phyloP scores from a whole-genome alignment of 176 grass and related monocot genomes.

The Eragrostis nindensis region DNA sequence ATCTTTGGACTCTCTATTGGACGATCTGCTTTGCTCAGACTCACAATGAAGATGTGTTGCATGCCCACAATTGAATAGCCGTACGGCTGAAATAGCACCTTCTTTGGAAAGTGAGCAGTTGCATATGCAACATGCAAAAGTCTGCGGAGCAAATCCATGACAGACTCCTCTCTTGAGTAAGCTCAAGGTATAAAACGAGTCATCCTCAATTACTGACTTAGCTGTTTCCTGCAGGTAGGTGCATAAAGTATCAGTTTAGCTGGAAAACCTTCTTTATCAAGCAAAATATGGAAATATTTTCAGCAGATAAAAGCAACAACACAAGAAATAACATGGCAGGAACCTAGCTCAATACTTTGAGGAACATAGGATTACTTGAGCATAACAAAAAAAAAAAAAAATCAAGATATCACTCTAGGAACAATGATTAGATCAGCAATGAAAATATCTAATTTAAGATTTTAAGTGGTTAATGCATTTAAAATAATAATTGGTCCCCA shows the following conservation, averaged over 20 bases:
- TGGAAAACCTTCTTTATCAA: background rate
- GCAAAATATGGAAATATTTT: slow-evolving; percentile 32
- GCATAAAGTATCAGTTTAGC: slow-evolving; percentile 31
- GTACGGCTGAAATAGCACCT: slow-evolving; percentile 61
- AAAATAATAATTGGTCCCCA: slow-evolving; percentile 16
- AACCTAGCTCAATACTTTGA: slow-evolving; percentile 1
- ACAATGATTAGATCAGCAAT: slow-evolving; percentile 25
- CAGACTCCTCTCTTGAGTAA: slow-evolving; percentile 89
- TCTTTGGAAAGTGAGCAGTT: slow-evolving; percentile 84
- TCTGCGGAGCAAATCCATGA: slow-evolving; percentile 86
- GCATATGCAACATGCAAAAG: slow-evolving; percentile 89
- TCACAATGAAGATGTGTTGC: slow-evolving; percentile 96
- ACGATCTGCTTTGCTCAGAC: slow-evolving; percentile 69
- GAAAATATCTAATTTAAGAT: background rate
- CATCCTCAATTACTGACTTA: slow-evolving; percentile 97
- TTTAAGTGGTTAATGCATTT: slow-evolving; percentile 1
- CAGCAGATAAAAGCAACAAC: slow-evolving; percentile 14
- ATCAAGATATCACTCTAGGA: slow-evolving; percentile 6
- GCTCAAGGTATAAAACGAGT: slow-evolving; percentile 93
- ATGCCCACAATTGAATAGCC: slow-evolving; percentile 90
- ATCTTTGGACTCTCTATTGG: slow-evolving; percentile 46
- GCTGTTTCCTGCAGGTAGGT: slow-evolving; percentile 76
- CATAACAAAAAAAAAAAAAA: too few species aligned
- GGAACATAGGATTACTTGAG: background rate
- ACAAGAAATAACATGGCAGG: background rate